phyloP scores from a whole-genome alignment of 129 eudicot species.

The Flaveria ramosissima region DNA sequence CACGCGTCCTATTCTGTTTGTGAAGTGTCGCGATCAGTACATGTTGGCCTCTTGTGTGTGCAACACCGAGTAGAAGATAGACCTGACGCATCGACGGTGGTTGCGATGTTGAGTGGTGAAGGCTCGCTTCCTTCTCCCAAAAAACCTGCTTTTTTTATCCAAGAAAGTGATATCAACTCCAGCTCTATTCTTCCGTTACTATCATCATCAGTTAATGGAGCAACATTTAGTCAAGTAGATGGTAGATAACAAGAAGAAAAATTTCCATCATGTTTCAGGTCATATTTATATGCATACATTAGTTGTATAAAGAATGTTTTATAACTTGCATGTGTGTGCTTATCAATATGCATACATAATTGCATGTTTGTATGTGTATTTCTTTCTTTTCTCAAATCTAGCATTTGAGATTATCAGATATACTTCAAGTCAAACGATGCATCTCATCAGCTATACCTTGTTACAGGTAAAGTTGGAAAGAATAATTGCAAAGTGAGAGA shows the following conservation, averaged over 20 bases:
- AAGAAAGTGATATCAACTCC: neutral
- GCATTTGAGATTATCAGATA: no score
- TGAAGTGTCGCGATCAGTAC: conserved; percentile 40
- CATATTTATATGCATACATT: no score
- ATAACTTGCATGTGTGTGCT: no score
- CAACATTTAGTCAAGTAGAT: conserved; percentile 11
- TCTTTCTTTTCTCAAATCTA: no score
- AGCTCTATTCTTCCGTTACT: neutral
- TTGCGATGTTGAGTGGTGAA: conserved; percentile 43
- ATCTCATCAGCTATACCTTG: no score
- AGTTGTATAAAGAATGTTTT: no score
- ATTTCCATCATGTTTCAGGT: neutral
- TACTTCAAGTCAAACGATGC: no score
- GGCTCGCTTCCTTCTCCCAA: conserved; percentile 32
- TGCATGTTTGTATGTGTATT: neutral
- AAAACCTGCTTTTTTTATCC: conserved; percentile 27
- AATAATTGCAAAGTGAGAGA: no score
- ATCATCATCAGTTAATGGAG: conserved; percentile 4
- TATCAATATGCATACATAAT: neutral
- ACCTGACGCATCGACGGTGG: conserved; percentile 38
- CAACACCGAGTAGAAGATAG: conserved; percentile 52
- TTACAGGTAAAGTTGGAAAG: no score
- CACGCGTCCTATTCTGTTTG: neutral
- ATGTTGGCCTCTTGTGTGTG: conserved; percentile 45
- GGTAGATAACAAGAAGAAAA: neutral